These are phyloP conservation scores for Pezicula carpinea DNA, from an alignment of 2,329 filamentous ascomycete species.

Conservation along the genomic window DNA sequence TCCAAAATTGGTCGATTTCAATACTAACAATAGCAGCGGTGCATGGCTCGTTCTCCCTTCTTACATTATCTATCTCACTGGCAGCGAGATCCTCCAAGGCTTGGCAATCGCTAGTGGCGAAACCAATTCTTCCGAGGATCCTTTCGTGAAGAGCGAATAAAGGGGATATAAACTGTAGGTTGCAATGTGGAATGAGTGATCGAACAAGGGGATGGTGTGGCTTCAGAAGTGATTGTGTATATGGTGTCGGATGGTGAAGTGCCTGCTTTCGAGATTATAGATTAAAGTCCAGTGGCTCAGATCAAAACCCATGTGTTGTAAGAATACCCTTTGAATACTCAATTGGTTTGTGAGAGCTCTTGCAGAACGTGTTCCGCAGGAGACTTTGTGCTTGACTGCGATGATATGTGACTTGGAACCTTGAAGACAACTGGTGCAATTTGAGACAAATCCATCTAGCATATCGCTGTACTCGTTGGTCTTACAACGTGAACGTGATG, in stretches of 20 bases:
- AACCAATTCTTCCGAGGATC: conserved; percentile 17
- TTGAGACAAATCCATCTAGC: too few species aligned
- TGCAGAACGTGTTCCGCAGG: too few species aligned
- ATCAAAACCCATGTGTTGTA: too few species aligned
- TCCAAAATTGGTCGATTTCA: neutral
- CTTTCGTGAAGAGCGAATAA: conserved; percentile 20
- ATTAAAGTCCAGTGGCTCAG: too few species aligned
- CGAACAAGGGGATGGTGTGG: neutral
- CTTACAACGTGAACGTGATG: too few species aligned
- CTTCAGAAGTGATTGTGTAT: neutral
- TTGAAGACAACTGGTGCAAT: too few species aligned
- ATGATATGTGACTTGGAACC: too few species aligned
- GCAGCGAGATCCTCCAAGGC: conserved; percentile 55
- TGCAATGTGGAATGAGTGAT: neutral
- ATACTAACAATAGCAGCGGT: conserved; percentile 39
- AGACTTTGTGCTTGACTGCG: too few species aligned
- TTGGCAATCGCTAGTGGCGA: conserved; percentile 41
- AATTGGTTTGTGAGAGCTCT: too few species aligned
- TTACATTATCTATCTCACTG: conserved; percentile 58
- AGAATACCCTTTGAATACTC: too few species aligned
- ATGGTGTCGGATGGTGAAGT: neutral
- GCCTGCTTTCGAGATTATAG: too few species aligned
- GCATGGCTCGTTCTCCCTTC: conserved; percentile 59
- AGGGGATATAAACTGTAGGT: neutral
- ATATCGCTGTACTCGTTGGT: too few species aligned